Evolutionary conservation across 1,284 basidiomycete genomes (phyloP).

Genomic region (Irpex sp.): DNA sequence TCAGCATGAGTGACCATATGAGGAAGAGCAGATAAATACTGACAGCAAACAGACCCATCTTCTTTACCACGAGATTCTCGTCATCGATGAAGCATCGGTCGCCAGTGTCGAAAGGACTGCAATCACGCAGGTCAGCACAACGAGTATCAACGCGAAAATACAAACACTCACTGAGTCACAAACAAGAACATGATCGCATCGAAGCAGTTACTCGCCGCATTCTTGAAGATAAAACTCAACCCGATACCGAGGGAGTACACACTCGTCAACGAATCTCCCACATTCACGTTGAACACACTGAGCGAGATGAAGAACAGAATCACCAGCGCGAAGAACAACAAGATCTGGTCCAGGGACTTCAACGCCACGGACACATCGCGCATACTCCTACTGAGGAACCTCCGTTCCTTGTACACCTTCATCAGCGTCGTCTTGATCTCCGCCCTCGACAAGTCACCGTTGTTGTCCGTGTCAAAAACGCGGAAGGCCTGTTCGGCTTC

Average conservation of each 20-base stretch:
- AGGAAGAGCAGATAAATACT: constrained; percentile 12
- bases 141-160: constrained; percentile 14
- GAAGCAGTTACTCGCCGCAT: constrained; percentile 63
- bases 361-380: constrained; percentile 67
- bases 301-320: constrained; percentile 72
- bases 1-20: neutral
- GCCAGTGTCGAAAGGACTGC: constrained; percentile 72
- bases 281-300: constrained; percentile 64
- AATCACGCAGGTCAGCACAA: neutral
- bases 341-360: constrained; percentile 55
- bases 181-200: constrained; percentile 79
- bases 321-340: constrained; percentile 58
- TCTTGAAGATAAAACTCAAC: constrained; percentile 75
- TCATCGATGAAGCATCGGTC: constrained; percentile 70
- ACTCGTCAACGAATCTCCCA: constrained; percentile 60
- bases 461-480: constrained; percentile 73
- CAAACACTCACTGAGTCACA: constrained; percentile 61
- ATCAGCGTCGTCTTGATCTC: constrained; percentile 75
- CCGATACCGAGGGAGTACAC: constrained; percentile 67
- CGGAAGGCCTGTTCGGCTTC: constrained; percentile 67
- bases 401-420: constrained; percentile 73
- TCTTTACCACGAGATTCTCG: constrained; percentile 71
- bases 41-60: constrained; percentile 72
- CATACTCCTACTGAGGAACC: constrained; percentile 68
- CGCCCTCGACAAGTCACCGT: constrained; percentile 73